Percentiles rank a stretch among this genome's conserved stretches.
phyloP scores from a whole-genome alignment of 2,329 filamentous ascomycete species.

The Akanthomyces dipterigenus region DNA sequence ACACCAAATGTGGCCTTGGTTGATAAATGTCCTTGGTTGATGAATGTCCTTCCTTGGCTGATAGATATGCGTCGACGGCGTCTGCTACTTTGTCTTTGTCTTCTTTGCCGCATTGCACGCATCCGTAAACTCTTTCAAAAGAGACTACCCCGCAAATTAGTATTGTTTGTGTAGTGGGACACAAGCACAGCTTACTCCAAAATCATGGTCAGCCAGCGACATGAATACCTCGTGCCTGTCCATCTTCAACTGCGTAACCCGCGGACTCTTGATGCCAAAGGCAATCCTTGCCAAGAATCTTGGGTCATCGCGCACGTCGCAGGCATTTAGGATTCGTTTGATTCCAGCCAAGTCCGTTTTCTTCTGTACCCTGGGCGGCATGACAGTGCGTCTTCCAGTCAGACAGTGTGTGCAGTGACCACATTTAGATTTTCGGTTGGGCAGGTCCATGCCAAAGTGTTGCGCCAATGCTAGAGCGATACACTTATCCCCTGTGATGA shows the following conservation, averaged over 20 bases:
- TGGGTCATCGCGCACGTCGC: constrained; percentile 47
- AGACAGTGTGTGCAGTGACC: constrained; percentile 44
- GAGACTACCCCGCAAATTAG: neutral
- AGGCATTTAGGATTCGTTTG: constrained; percentile 34
- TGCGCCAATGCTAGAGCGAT: constrained; percentile 45
- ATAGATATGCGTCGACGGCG: too few species aligned
- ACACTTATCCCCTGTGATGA: constrained; percentile 46
- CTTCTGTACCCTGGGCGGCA: constrained; percentile 32
- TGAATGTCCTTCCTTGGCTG: too few species aligned
- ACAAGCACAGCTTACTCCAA: constrained; percentile 19
- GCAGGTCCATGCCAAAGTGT: constrained; percentile 51
- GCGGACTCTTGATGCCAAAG: constrained; percentile 55
- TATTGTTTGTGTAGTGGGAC: neutral
- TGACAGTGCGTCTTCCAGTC: constrained; percentile 27
- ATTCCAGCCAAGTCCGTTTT: constrained; percentile 35
- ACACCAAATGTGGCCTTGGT: too few species aligned
- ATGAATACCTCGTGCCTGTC: constrained; percentile 39
- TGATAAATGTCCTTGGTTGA: too few species aligned
- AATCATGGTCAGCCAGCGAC: constrained; percentile 48
- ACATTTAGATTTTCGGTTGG: constrained; percentile 37
- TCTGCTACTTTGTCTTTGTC: neutral
- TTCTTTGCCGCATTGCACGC: neutral
- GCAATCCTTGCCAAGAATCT: constrained; percentile 52
- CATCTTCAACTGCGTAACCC: constrained; percentile 42
- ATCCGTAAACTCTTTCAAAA: neutral